Base-by-base conservation (phyloP, 257 asterid genomes). In the Ballota nigra region DNA sequence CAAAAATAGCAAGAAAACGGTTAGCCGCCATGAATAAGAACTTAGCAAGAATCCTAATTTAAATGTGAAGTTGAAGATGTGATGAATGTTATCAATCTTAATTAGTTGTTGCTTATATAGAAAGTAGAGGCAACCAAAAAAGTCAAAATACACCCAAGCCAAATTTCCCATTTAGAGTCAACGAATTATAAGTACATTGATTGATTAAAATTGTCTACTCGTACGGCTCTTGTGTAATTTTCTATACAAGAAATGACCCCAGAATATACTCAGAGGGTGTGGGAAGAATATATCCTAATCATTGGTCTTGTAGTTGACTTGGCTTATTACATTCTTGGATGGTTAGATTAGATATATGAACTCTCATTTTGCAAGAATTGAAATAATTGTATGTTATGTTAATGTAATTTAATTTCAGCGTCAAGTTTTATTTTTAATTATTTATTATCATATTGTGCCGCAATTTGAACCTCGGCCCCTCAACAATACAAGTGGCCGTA, bases 281-380 rank as follows among this genome's bases (percentile, higher is more conserved):
- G 29, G 26, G 56, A 38, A 49, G 41, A 20, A 43, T 47, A n/a
- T 49, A 12, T 65, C 8, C 29, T 15, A 12, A 29, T 19, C 66
- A 28, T 8, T 33, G 36, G 49, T 67, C 34, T 53, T 57, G 29
- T 24, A 60, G 78, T 72, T 80, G 79, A 72, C 79, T 76, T 80
- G 65, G 70, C 75, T 68, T 58, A 61, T 24, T 60, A 71, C 76
- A 76, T 72, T 80, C 75, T 66, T 67, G 81, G 68, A 38, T 26
- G 66, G 53, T 68, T 76, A 63, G 49, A 62, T 57, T 29, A 28
- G 6, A 53, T 73, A 58, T 22, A 64, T 62, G 64, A 72, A 22
- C 26, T 71, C 16, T 6, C 60, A 45, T 63, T n/a, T 40, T 67
- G 18, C 19, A 52, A 63, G 65, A 62, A 72, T 71, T 41, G 23